Base-by-base conservation (phyloP, 805 yeast genomes). In the Ogataea ganodermae region DNA sequence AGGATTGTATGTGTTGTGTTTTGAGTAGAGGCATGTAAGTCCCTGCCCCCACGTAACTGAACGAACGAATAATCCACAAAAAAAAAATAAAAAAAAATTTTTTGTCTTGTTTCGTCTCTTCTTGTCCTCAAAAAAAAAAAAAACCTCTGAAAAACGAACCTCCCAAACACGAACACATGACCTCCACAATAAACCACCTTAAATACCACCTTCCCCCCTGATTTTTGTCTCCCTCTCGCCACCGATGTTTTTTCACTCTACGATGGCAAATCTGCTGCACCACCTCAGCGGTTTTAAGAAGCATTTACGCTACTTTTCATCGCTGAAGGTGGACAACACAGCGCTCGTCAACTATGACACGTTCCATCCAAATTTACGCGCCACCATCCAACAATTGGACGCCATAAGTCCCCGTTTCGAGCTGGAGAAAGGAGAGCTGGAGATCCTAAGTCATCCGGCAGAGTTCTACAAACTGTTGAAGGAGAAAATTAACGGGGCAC, bases 391-490 rank as follows among this genome's bases (percentile, higher is more conserved):
- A 46, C 86, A 82, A 60, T 62, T 86, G 39, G 89, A 86, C 56
- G 65, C 75, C 33, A 66, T 84, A 3, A 81, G 86, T 2, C 92
- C 92, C 3, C 71, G 89, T 32, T 89, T 89, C 60, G 76, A 76
- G 44, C 61, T 89, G 26, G 66, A 70, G 6, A 66, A 70, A 17
- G 80, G 74, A 32, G 80, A 85, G 50, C 77, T 90, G 32, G 78
- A 76, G 35, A 77, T 91, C 14, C 53, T 91, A 26, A 70, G 71
- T 18, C 74, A 75, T 45, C 99, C 99, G 0, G 70, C 61, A 1
- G 80, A 75, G n/a, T 94, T 94, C 61, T 92, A 94, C 66, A 52
- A 69, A 2, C 68, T 76, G 2, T 69, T 94, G 43, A 87, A 82
- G 58, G 38, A 57, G 2, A 86, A 85, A 57, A 91, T 92, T 16